Evolutionary conservation across 192 early-diverging fungal species (phyloP), one percentile per base, ranked within the genome.

Genomic region (Dissophora ornata): DNA sequence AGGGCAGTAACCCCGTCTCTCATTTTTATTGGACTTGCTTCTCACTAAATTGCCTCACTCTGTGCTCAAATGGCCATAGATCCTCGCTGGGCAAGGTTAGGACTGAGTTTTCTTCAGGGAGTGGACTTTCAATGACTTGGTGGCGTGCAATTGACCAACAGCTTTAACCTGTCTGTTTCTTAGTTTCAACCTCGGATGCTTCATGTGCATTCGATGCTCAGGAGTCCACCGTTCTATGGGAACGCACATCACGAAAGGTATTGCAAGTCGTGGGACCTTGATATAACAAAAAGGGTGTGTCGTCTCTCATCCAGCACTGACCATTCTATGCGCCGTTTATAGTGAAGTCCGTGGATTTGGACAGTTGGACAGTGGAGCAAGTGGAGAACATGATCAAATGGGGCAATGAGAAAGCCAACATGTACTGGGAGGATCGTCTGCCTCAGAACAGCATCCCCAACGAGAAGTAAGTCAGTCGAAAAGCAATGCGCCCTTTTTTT

Each of bases 311-410:
- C 67, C 25, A 32, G n/a, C 34, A 24, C 55, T 64, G 30, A 62
- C 47, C 34, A 29, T 32, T 29, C 44, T 38, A 38, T 38, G 6
- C 13, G 36, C 36, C 13, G 6, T 38, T 13, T 38, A 9, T 49
- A 92, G 93, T 94, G n/a, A 94, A 94, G 74, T 90, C 88, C 40
- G 91, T 92, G 8, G 93, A 94, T 81, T 78, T 94, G 65, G 91
- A 94, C 70, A 82, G 88, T 34, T 94, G 93, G 93, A 89, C 90
- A 30, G 85, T 85, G 13, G 90, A 92, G 26, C 91, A 94, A 75
- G 84, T 94, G 25, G 87, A 89, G 66, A 92, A 84, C 62, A 92
- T 94, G 91, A 81, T 84, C 30, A 81, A 82, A 41, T 94, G 93
- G 93, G 93, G 93, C 44, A 94, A 94, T 69, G 87, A 80, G 32